These are phyloP conservation scores for Cystofilobasidium macerans DNA, from an alignment of 768 basidiomycete genomes.

Conservation along the genomic window DNA sequence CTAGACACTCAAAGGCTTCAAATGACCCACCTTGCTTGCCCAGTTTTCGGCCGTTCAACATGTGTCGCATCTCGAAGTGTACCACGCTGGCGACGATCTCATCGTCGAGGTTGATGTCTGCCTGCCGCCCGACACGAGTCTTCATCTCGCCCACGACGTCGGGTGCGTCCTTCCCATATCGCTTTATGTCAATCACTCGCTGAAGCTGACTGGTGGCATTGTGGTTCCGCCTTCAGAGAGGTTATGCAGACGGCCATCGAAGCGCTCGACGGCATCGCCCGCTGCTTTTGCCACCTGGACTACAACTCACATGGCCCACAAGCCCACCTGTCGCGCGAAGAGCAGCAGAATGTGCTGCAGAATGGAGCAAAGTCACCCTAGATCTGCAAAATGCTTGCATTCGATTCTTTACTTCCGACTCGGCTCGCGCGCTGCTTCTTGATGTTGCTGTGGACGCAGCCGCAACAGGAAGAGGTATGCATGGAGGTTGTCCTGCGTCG, in stretches of 20 bases:
- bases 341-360: neutral
- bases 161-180: neutral
- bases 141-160: conserved; percentile 22
- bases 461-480: too few relatives aligned
- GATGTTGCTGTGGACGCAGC: too few relatives aligned
- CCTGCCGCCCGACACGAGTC: conserved; percentile 18
- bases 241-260: conserved; percentile 23
- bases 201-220: neutral
- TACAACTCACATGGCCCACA: conserved; percentile 3
- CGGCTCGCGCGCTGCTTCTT: too few relatives aligned
- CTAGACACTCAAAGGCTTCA: neutral
- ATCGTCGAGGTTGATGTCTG: conserved; percentile 23
- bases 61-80: conserved; percentile 12
- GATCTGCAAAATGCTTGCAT: too few relatives aligned
- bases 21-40: neutral
- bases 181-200: neutral
- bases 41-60: neutral
- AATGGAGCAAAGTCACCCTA: too few relatives aligned
- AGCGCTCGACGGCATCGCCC: conserved; percentile 4
- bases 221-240: neutral
- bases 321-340: neutral
- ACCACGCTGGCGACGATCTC: conserved; percentile 21
- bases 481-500: too few relatives aligned
- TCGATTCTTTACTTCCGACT: too few relatives aligned
- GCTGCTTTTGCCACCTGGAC: conserved; percentile 19